Evolutionary conservation across 2,329 filamentous ascomycete species (phyloP), one percentile per base, ranked within the genome.

Genomic region (Ampelomyces quisqualis): DNA sequence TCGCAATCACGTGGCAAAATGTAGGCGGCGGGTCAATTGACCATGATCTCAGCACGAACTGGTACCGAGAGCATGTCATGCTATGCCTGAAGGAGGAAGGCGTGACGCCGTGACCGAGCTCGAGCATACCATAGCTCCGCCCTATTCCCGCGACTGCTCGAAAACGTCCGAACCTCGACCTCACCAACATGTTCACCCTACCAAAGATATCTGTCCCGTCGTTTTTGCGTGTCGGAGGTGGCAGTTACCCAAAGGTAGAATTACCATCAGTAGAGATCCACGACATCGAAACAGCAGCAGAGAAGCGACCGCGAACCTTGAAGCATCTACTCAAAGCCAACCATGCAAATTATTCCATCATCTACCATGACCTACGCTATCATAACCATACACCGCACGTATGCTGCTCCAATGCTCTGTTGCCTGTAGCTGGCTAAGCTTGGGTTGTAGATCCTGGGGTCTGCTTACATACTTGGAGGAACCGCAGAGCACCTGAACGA

Each of bases 241-340:
- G 49, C 21, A 52, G 41, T n/a, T 44, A 62, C 40, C 52, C 53
- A 8, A 53, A 55, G 18, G 70, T 75, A 47, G 64, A 75, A 31
- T 53, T 96, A 5, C 76, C 85, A 7, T 74, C 86, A 0, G 84
- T 91, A 40, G 75, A 86, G 50, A 76, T 88, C 42, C 82, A 94
- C 69, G 80, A 86, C 65, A 79, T 95, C 57, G 91, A 97, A 71
- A 85, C 84, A 4, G 77, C 82, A 33, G 78, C 83, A 7, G 89
- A 94, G 62, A 91, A 88, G 67, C 77, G 86, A 41, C 82, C 86
- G 13, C 78, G 91, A 47, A 88, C 88, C 14, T 76, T 98, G 47
- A 96, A 95, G 72, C 90, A 97, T 70, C 75, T 98, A 10, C 69
- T 98, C 46, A 88, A 87, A 68, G 85, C 90, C 37, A 97, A 97